These are phyloP conservation scores for Schrenkiella parvula DNA, from an alignment of 345 rosid genomes.

Conservation along the genomic window DNA sequence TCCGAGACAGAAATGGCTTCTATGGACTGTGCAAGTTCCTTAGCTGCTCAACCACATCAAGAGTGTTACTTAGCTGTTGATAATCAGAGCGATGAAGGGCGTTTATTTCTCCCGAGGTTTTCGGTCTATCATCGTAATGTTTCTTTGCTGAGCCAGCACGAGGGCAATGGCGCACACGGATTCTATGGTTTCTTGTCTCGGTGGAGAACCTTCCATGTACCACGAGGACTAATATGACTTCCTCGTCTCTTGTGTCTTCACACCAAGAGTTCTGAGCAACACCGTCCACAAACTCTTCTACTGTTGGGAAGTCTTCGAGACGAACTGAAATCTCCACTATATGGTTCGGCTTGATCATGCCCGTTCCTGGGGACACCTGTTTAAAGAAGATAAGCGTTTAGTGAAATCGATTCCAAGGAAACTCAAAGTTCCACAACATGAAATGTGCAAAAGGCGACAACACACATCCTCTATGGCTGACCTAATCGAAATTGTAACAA, in stretches of 20 bases:
- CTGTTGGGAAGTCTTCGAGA: conserved; percentile 60
- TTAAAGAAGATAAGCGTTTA: not conserved
- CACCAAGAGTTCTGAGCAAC: conserved; percentile 68
- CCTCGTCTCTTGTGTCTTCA: conserved; percentile 68
- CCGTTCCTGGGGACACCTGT: conserved; percentile 69
- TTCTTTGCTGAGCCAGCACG: conserved; percentile 32
- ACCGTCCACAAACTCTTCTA: conserved; percentile 67
- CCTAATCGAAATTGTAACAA: too few relatives aligned
- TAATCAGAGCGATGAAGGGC: conserved; percentile 70
- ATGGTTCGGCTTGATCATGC: conserved; percentile 54
- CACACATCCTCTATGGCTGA: not conserved
- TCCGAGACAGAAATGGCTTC: conserved; percentile 3
- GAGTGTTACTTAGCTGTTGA: conserved; percentile 65
- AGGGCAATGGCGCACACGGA: conserved; percentile 70
- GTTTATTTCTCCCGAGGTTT: conserved; percentile 33
- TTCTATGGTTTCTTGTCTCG: conserved; percentile 55
- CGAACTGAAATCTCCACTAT: conserved; percentile 49
- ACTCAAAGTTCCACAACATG: too few relatives aligned
- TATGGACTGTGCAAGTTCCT: conserved; percentile 71
- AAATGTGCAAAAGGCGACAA: too few relatives aligned
- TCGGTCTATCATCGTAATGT: conserved; percentile 24
- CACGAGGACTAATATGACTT: conserved; percentile 50
- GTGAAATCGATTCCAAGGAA: not conserved
- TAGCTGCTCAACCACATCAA: conserved; percentile 70
- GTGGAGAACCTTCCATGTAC: conserved; percentile 59